phyloP scores from a whole-genome alignment of 139 green algal species.

The Volvox reticuliferus region DNA sequence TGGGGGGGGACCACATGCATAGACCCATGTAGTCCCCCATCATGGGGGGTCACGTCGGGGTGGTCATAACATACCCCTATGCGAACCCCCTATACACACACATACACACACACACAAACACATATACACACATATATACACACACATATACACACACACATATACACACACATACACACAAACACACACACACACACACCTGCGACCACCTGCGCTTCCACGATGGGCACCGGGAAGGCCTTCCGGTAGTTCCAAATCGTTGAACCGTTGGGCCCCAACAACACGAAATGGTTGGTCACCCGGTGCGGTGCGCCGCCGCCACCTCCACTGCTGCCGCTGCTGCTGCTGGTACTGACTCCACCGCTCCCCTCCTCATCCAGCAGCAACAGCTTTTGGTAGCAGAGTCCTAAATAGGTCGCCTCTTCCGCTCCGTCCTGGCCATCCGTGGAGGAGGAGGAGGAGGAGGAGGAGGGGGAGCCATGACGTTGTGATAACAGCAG shows the following conservation, averaged over 20 bases:
- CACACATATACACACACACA: too few species aligned
- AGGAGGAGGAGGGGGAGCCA: too few species aligned
- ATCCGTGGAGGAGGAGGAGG: background rate
- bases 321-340: background rate
- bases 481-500: background rate
- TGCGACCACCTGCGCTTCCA: constrained; percentile 37
- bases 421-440: background rate
- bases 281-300: constrained; percentile 50
- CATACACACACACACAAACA: too few species aligned
- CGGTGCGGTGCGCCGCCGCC: background rate
- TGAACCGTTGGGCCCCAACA: constrained; percentile 44
- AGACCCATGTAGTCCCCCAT: too few species aligned
- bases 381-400: constrained; percentile 23
- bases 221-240: constrained; percentile 53
- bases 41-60: too few species aligned
- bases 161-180: background rate
- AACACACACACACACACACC: background rate
- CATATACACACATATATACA: too few species aligned
- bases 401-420: constrained; percentile 44
- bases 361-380: background rate
- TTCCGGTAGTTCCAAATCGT: constrained; percentile 53
- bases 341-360: background rate
- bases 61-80: too few species aligned
- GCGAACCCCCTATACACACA: too few species aligned
- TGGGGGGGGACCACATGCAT: too few species aligned